Base-by-base conservation (phyloP, 495 filamentous ascomycete genomes). In the Achaetomiella virescens region DNA sequence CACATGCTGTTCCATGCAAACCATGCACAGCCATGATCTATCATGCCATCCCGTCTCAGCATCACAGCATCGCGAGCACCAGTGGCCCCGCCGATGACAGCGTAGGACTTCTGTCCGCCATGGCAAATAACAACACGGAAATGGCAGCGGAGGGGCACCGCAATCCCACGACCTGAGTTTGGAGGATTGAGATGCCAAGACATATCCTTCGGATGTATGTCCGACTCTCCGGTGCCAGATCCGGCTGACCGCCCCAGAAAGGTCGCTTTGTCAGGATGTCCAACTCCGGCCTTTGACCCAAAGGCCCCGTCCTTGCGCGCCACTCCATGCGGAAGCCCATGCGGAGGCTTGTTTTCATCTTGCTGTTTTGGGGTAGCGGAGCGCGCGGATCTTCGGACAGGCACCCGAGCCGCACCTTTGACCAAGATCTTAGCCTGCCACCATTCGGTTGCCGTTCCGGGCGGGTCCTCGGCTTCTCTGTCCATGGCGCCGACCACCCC, bases 361-460 rank as follows among this genome's bases (percentile, higher is more conserved):
- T 60, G 40, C 57, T 51, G 15, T n/a, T 50, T 60, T 55, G 38
- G 52, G 57, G n/a, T 44, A 20, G 52, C 43, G 51, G 51, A 25
- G 24, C n/a, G 18, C 20, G 48, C 58, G 58, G 58, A 55, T 55
- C n/a, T 55, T 60, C 58, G 58, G 58, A 51, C 37, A 31, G 1
- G 2, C 33, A 46, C 43, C 58, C 52, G 46, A 51, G 52, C 58
- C 52, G 52, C 52, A 48, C 38, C 31, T 22, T 36, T 36, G 33
- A 41, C 52, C 52, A 60, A 60, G 52, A 20, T 12, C 58, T 60
- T 55, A 44, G 58, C 58, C 33, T 50, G 41, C 47, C 50, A 49
- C 14, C 52, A 44, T 14, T 27, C 43, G n/a, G 17, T 41, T 60
- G 52, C 43, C 47, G 52, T 60, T 46, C 58, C 52, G 58, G 48